Conservation (phyloP, 192 early-diverging fungal species). For the Backusella westeae region DNA sequence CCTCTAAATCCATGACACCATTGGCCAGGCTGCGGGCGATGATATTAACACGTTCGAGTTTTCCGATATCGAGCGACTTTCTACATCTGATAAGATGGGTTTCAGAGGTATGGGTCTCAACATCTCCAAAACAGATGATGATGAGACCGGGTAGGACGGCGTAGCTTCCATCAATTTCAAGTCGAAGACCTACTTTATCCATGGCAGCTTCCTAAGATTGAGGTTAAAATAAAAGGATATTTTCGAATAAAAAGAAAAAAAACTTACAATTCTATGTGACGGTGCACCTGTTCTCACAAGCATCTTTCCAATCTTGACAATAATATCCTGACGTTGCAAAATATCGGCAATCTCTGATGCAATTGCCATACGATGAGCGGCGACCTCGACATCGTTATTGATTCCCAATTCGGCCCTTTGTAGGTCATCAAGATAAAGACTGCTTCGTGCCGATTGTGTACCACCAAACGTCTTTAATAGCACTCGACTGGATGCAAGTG, state of each 20-base stretch:
- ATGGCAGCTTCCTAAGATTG: conserved; percentile 44
- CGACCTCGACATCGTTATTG: background rate
- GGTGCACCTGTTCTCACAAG: conserved; percentile 51
- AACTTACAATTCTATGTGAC: conserved; percentile 49
- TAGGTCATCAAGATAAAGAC: conserved; percentile 21
- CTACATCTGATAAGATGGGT: conserved; percentile 64
- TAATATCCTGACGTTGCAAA: conserved; percentile 43
- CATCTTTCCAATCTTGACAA: conserved; percentile 47
- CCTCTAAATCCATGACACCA: conserved; percentile 47
- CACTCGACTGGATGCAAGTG: background rate
- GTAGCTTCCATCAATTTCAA: conserved; percentile 67
- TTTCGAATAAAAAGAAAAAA: background rate
- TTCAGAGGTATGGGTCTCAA: conserved; percentile 73
- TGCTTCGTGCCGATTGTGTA: conserved; percentile 17
- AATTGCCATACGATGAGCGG: conserved; percentile 29
- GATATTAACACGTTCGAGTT: conserved; percentile 61
- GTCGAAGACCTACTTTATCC: conserved; percentile 41
- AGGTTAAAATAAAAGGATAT: background rate
- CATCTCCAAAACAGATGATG: conserved; percentile 72
- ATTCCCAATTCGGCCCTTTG: conserved; percentile 23
- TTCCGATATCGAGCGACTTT: conserved; percentile 66
- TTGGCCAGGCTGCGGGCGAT: conserved; percentile 56
- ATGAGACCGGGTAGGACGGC: conserved; percentile 70
- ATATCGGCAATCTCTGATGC: conserved; percentile 41
- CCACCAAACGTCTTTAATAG: conserved; percentile 11